Conservation (phyloP, 768 basidiomycete genomes). For the Serpula lacrymans region DNA sequence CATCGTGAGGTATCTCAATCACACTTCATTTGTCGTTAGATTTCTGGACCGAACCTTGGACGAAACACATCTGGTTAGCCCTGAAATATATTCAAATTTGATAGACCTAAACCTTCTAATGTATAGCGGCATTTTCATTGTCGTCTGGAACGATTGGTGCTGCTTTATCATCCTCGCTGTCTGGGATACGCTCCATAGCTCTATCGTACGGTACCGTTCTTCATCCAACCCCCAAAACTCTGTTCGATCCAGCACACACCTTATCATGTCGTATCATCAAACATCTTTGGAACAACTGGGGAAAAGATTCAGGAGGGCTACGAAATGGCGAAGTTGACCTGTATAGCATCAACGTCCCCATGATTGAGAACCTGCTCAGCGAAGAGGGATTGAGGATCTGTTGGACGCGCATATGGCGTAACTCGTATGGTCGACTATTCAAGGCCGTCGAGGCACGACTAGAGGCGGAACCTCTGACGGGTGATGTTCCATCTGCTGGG, state of each 20-base stretch:
- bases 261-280: conserved; percentile 65
- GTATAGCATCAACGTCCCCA: conserved; percentile 85
- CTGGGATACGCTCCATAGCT: conserved; percentile 73
- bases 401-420: conserved; percentile 87
- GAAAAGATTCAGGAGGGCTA: conserved; percentile 55
- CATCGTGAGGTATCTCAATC: conserved; percentile 7
- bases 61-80: conserved; percentile 75
- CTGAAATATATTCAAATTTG: background rate
- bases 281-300: conserved; percentile 85
- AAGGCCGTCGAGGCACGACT: conserved; percentile 34
- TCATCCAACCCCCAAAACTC: conserved; percentile 58
- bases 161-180: conserved; percentile 75
- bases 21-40: conserved; percentile 34
- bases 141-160: conserved; percentile 94
- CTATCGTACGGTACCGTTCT: conserved; percentile 82
- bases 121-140: conserved; percentile 75
- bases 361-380: conserved; percentile 62
- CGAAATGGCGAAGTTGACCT: conserved; percentile 70
- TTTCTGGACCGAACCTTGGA: conserved; percentile 85
- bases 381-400: conserved; percentile 61
- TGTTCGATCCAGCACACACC: conserved; percentile 69
- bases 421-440: conserved; percentile 80
- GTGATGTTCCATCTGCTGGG: conserved; percentile 35
- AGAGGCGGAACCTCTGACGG: conserved; percentile 14
- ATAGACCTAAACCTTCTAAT: conserved; percentile 6